Percentiles rank a stretch among this genome's conserved stretches.
Conservation (phyloP, 306 rosid genomes). For the Gleditsia sinensis region DNA sequence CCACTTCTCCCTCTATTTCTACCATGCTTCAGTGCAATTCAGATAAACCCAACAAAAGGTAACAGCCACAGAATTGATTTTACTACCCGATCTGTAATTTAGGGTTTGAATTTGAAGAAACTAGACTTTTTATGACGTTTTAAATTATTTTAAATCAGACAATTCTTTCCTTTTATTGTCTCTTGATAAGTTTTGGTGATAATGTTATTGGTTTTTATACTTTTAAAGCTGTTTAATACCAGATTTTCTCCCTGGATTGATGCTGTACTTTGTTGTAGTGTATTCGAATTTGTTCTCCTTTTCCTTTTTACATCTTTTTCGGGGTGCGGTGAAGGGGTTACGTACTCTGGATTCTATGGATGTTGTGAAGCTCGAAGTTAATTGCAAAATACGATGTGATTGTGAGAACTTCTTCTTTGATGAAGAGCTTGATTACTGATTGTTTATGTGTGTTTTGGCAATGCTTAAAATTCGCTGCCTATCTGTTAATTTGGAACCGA, state of each 20-base stretch:
- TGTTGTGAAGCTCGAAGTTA: not conserved
- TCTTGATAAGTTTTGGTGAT: not conserved
- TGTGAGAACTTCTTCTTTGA: not conserved
- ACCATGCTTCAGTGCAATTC: conserved; percentile 14
- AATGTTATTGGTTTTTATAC: conserved; percentile 11
- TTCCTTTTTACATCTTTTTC: not conserved
- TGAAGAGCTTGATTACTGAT: conserved; percentile 24
- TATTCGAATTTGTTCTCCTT: not conserved
- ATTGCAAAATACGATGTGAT: not conserved
- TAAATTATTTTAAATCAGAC: not conserved
- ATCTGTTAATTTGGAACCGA: conserved; percentile 7
- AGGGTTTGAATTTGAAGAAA: conserved; percentile 39
- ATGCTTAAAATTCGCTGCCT: not conserved
- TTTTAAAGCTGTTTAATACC: not conserved
- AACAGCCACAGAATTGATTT: conserved; percentile 25
- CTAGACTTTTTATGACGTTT: not conserved
- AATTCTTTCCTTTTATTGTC: not conserved
- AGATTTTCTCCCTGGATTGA: not conserved
- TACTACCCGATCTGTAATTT: conserved; percentile 45
- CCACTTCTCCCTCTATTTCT: conserved; percentile 28
- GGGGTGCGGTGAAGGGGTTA: not conserved
- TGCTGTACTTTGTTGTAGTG: conserved; percentile 9
- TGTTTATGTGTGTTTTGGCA: not conserved
- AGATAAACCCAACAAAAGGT: conserved; percentile 45
- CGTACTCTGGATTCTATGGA: not conserved